phyloP scores from a whole-genome alignment of 139 green algal genomes.

The Closterium sp. region DNA sequence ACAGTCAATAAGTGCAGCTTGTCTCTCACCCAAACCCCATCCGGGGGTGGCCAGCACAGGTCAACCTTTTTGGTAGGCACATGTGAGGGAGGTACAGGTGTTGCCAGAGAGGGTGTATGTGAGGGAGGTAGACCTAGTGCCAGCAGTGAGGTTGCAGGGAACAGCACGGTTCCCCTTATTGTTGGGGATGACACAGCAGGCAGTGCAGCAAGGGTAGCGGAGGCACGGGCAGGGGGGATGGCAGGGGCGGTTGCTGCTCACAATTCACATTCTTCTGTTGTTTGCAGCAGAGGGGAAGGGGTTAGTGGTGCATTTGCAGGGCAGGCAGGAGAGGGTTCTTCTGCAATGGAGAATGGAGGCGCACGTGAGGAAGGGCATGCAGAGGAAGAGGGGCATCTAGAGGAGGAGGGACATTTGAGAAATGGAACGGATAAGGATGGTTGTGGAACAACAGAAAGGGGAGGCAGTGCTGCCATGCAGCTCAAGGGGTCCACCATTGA shows the following conservation, averaged over 20 bases:
- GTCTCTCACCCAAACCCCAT: too few relatives aligned
- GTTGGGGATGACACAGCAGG: not conserved
- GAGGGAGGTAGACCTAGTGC: not conserved
- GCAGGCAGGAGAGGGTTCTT: not conserved
- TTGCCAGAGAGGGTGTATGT: too few relatives aligned
- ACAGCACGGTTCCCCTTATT: not conserved
- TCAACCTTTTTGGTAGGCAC: not conserved
- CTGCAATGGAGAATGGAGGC: not conserved
- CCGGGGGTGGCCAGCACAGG: not conserved
- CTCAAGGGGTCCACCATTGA: too few relatives aligned
- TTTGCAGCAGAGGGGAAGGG: not conserved
- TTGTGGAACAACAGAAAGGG: not conserved
- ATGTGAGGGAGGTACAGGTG: not conserved
- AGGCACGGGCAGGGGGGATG: not conserved
- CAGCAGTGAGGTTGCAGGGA: not conserved
- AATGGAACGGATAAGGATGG: not conserved
- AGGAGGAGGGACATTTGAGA: too few relatives aligned
- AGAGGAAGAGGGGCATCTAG: too few relatives aligned
- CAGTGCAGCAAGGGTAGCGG: not conserved
- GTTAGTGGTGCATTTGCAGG: not conserved
- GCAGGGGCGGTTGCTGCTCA: not conserved
- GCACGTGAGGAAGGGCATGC: too few relatives aligned
- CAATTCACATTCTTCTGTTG: not conserved
- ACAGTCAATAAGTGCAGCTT: not conserved
- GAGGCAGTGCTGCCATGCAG: not conserved